Evolutionary conservation across 345 rosid species (phyloP).

Genomic region (Eucalyptus tenuipes): DNA sequence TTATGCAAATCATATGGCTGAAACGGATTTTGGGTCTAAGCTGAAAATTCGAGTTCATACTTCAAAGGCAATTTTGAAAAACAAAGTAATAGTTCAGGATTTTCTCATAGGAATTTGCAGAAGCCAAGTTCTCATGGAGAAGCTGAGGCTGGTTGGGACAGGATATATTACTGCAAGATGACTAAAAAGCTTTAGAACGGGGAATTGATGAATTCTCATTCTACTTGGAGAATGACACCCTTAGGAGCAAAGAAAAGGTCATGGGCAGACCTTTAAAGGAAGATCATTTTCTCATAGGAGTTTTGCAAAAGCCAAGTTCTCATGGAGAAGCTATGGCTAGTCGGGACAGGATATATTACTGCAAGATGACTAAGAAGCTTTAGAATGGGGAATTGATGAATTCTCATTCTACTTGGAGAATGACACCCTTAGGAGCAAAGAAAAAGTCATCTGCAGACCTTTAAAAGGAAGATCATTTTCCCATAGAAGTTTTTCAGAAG

Average conservation of each 20-base stretch:
- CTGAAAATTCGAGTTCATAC: not conserved
- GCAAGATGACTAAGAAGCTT: not conserved
- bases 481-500: not conserved
- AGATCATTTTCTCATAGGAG: not conserved
- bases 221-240: not conserved
- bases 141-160: not conserved
- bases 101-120: not conserved
- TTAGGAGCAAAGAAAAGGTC: not conserved
- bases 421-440: not conserved
- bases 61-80: not conserved
- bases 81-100: not conserved
- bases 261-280: not conserved
- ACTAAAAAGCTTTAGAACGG: not conserved
- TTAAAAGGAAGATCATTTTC: not conserved
- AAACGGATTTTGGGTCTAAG: not conserved
- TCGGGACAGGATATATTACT: not conserved
- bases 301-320: not conserved
- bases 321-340: not conserved
- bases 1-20: not conserved
- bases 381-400: not conserved
- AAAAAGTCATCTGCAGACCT: not conserved
- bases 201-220: not conserved
- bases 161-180: not conserved
- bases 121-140: not conserved
- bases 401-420: not conserved